Evolutionary conservation across 768 basidiomycete genomes (phyloP), one percentile per base, ranked within the genome.

Genomic region (Suillus subalutaceus): DNA sequence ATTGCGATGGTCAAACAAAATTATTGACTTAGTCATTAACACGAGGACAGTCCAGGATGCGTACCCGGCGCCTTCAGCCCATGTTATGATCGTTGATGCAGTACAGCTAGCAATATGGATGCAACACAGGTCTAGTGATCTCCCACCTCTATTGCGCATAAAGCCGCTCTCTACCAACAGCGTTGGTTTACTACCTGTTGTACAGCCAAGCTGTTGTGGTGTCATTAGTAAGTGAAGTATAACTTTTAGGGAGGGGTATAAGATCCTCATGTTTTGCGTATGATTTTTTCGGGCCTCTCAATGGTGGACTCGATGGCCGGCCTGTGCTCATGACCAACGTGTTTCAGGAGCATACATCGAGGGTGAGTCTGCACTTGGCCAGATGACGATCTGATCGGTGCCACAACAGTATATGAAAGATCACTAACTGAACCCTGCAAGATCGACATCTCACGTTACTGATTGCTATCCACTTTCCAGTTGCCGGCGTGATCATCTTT

Each of bases 401-500:
- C 40, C n/a, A 13, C 30, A 20, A 48, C 59, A 65, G 65, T 63
- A 37, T 23, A 35, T 35, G 61, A 65, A 65, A 65, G 65, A 61
- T 53, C 20, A 18, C 18, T n/a, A 13, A 37, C 23, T 35, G 53
- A 6, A 38, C 41, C 32, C 38, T 41, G 9, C 58, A 40, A 53
- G 15, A 23, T 16, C 35, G 18, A 15, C 4, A 8, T 15, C 23
- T 41, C 1, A 9, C 23, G 26, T 40, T 16, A 32, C 30, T 43
- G 41, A 63, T 32, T 8, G 10, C 16, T 30, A 7, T 15, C 15
- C 9, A 18, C n/a, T n/a, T n/a, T n/a, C n/a, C n/a, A n/a, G n/a
- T n/a, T n/a, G n/a, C n/a, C n/a, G n/a, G n/a, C n/a, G n/a, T n/a
- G n/a, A 46, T 12, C 20, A 62, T 65, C 23, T 38, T 65, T 38